Evolutionary conservation across 805 yeast genomes (phyloP).

Genomic region (Saccharomycopsis schoenii): DNA sequence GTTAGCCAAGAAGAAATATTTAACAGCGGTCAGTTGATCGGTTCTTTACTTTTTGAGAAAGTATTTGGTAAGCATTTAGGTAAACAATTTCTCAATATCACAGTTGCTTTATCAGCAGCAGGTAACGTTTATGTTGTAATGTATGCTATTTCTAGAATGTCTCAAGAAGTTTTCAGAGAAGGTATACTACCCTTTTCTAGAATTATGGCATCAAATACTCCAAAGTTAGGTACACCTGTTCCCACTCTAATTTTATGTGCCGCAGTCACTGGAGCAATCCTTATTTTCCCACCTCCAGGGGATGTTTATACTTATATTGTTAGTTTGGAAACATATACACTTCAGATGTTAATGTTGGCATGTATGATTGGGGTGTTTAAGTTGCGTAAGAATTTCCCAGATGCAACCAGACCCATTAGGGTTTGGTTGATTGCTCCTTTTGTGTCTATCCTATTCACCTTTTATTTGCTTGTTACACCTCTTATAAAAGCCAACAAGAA

Average conservation of each 20-base stretch:
- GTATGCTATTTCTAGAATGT: constrained; percentile 49
- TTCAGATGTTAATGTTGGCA: constrained; percentile 15
- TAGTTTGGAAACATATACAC: constrained; percentile 15
- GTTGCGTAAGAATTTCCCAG: constrained; percentile 15
- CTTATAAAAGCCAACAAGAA: constrained; percentile 8
- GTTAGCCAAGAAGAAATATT: constrained; percentile 45
- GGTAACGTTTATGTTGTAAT: constrained; percentile 55
- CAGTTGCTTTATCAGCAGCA: constrained; percentile 52
- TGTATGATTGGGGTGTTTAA: constrained; percentile 16
- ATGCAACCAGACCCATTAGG: constrained; percentile 15
- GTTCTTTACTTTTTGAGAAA: constrained; percentile 46
- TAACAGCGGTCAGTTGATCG: constrained; percentile 47
- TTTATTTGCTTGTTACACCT: constrained; percentile 14
- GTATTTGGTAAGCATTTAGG: constrained; percentile 46
- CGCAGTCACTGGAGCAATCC: constrained; percentile 21
- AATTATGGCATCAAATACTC: constrained; percentile 45
- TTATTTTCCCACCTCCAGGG: constrained; percentile 18
- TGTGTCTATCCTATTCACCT: constrained; percentile 7
- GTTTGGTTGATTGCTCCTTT: constrained; percentile 15
- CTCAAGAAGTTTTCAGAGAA: constrained; percentile 56
- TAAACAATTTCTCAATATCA: constrained; percentile 41
- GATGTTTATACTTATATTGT: constrained; percentile 19
- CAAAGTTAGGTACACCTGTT: constrained; percentile 42
- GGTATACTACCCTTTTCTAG: constrained; percentile 48
- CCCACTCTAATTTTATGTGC: constrained; percentile 34